phyloP scores from a whole-genome alignment of 1,284 basidiomycete genomes.

The Kwoniella shivajii region DNA sequence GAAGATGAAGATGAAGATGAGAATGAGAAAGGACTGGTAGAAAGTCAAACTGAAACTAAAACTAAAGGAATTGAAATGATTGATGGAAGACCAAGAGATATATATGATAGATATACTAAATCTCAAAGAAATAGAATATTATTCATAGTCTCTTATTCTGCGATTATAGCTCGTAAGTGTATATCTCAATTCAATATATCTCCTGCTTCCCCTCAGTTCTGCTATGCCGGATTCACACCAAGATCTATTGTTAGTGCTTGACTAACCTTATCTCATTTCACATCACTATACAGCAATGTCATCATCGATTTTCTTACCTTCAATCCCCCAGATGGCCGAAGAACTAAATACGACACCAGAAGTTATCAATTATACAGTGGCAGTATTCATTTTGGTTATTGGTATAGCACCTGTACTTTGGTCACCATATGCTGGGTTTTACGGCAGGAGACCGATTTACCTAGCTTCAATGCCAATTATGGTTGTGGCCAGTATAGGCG shows the following conservation, averaged over 20 bases:
- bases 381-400: conserved; percentile 56
- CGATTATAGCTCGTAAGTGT: conserved; percentile 60
- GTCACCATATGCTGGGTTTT: conserved; percentile 62
- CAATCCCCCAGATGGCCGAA: conserved; percentile 66
- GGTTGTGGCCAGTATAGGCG: conserved; percentile 63
- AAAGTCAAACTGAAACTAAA: background rate
- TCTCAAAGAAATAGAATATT: conserved; percentile 59
- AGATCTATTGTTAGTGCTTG: background rate
- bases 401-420: conserved; percentile 58
- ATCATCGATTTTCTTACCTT: conserved; percentile 67
- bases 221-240: background rate
- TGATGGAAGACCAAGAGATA: conserved; percentile 32
- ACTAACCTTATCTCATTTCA: background rate
- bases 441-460: conserved; percentile 65
- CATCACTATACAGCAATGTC: conserved; percentile 61
- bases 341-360: conserved; percentile 63
- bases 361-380: conserved; percentile 61
- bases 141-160: conserved; percentile 60
- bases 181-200: background rate
- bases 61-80: conserved; percentile 19
- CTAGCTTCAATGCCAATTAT: conserved; percentile 65
- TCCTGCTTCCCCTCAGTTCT: background rate
- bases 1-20: background rate
- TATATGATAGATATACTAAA: conserved; percentile 61
- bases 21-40: background rate